phyloP scores from a whole-genome alignment of 441 rosid genomes.

The Aleurites moluccanus region DNA sequence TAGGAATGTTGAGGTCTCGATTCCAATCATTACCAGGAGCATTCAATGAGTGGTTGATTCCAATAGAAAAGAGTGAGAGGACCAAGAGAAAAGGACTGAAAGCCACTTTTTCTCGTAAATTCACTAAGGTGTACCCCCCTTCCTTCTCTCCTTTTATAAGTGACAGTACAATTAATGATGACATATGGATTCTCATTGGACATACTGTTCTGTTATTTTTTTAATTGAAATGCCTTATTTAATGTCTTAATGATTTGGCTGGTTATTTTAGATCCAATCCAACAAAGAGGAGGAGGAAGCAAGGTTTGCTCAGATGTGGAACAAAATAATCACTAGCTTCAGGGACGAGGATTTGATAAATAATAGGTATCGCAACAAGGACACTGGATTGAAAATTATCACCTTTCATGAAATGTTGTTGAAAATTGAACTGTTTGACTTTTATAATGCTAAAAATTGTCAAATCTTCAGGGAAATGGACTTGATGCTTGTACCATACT shows the following conservation, averaged over 20 bases:
- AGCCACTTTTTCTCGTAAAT: slow-evolving; percentile 69
- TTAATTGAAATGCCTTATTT: neutral
- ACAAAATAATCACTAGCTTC: slow-evolving; percentile 91
- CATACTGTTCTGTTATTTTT: neutral
- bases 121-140: slow-evolving; percentile 38
- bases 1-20: slow-evolving; percentile 98
- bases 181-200: neutral
- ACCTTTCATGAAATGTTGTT: neutral
- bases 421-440: neutral
- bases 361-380: slow-evolving; percentile 46
- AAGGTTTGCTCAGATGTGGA: slow-evolving; percentile 99
- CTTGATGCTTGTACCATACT: slow-evolving; percentile 97
- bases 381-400: slow-evolving; percentile 5
- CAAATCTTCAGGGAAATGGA: slow-evolving; percentile 76
- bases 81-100: slow-evolving; percentile 66
- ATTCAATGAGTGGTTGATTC: slow-evolving; percentile 80
- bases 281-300: slow-evolving; percentile 85
- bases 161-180: neutral
- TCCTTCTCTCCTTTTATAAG: neutral
- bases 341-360: slow-evolving; percentile 96
- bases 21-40: slow-evolving; percentile 84
- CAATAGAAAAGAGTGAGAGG: slow-evolving; percentile 55
- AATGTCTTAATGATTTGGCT: neutral
- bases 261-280: slow-evolving; percentile 43
- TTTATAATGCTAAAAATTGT: neutral